These are phyloP conservation scores for Dicorynia guianensis DNA, from an alignment of 306 rosid genomes.

Conservation along the genomic window DNA sequence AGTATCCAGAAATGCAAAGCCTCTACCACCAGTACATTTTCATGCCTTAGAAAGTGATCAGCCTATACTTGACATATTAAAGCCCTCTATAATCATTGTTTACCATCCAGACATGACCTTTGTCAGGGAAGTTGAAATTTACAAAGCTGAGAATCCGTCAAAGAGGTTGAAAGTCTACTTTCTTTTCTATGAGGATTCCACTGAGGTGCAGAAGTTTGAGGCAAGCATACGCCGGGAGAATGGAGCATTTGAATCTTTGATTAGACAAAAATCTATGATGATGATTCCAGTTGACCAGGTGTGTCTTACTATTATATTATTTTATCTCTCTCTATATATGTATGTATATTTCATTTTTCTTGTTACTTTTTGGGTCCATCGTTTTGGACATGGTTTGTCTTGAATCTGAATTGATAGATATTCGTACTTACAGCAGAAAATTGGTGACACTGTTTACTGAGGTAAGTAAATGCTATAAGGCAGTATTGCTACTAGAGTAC, in stretches of 20 bases:
- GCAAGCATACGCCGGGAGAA: conserved; percentile 94
- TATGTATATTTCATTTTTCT: background rate
- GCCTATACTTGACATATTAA: conserved; percentile 80
- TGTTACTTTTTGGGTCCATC: conserved; percentile 35
- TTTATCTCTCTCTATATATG: background rate
- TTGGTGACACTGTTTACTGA: background rate
- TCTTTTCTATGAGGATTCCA: conserved; percentile 89
- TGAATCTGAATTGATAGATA: conserved; percentile 7
- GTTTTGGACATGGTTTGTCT: conserved; percentile 4
- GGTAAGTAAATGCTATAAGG: background rate
- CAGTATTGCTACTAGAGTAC: background rate
- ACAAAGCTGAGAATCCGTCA: conserved; percentile 79
- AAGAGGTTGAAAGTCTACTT: conserved; percentile 83
- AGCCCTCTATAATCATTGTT: conserved; percentile 78
- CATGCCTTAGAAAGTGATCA: conserved; percentile 92
- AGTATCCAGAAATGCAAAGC: conserved; percentile 50
- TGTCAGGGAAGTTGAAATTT: conserved; percentile 92
- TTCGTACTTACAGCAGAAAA: background rate
- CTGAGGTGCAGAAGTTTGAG: conserved; percentile 93
- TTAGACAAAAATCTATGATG: conserved; percentile 96
- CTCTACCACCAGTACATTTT: conserved; percentile 79
- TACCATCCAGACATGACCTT: conserved; percentile 96
- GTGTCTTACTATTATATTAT: conserved; percentile 20
- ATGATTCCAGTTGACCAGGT: conserved; percentile 97
- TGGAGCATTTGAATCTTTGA: conserved; percentile 96